A percentile compares a stretch with the other conserved stretches of the same genome.
These are phyloP conservation scores for Kazachstania taianensis DNA, from an alignment of 805 yeast genomes.

Conservation along the genomic window DNA sequence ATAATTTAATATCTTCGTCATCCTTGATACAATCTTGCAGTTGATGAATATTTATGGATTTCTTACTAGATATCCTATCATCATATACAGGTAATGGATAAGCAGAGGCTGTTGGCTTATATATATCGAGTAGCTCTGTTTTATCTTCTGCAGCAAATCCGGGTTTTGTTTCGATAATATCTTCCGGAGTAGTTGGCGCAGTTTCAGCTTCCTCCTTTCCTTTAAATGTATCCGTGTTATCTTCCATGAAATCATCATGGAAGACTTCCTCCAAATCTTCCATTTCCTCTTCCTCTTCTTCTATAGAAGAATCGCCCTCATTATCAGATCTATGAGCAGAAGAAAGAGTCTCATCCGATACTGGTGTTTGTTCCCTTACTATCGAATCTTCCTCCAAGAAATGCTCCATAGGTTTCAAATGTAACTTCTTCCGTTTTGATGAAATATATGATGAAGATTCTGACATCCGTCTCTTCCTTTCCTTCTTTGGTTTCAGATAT, in stretches of 20 bases:
- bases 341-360: constrained; percentile 1
- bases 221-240: neutral
- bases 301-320: constrained; percentile 7
- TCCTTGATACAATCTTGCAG: constrained; percentile 54
- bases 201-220: constrained; percentile 1
- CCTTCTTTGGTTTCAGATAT: constrained; percentile 5
- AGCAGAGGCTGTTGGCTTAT: constrained; percentile 40
- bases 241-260: neutral
- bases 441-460: constrained; percentile 3
- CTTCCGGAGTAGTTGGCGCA: constrained; percentile 3
- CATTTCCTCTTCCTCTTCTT: constrained; percentile 1
- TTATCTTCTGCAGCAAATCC: neutral
- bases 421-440: constrained; percentile 12
- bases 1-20: constrained; percentile 57
- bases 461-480: constrained; percentile 12
- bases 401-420: constrained; percentile 23
- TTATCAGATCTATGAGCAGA: constrained; percentile 10
- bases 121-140: constrained; percentile 16
- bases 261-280: neutral
- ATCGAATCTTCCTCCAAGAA: constrained; percentile 22
- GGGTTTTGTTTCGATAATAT: neutral
- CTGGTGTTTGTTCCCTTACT: constrained; percentile 17
- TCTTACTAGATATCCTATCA: constrained; percentile 19
- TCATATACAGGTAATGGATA: constrained; percentile 49
- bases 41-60: constrained; percentile 29